These are phyloP conservation scores for Aspergillus novoparasiticus DNA, from an alignment of 2,329 filamentous ascomycete species.

Conservation along the genomic window DNA sequence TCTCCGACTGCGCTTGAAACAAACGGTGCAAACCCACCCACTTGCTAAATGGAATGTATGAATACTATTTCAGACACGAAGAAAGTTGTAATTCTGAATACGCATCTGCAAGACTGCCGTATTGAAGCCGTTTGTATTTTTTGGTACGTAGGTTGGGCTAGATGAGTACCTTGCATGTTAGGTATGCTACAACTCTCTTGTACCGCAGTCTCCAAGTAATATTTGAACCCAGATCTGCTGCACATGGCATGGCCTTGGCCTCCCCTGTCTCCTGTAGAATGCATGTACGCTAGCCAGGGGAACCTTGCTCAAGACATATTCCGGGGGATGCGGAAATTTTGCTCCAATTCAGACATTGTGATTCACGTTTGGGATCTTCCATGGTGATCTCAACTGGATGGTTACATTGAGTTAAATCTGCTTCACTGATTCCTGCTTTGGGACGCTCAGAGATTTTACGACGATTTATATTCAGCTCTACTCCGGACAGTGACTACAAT, in stretches of 20 bases:
- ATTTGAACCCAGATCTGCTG: neutral
- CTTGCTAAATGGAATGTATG: neutral
- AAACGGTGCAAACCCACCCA: slow-evolving; percentile 28
- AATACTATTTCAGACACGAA: neutral
- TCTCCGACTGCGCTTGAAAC: slow-evolving; percentile 9
- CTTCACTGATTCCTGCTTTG: no score
- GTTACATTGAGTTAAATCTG: no score
- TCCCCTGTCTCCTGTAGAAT: neutral
- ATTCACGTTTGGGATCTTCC: neutral
- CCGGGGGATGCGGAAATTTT: neutral
- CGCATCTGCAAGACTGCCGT: neutral
- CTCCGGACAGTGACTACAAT: neutral
- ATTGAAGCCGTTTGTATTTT: neutral
- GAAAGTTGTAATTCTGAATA: neutral
- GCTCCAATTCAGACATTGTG: neutral
- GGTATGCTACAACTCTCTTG: neutral
- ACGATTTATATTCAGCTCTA: neutral
- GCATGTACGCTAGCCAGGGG: neutral
- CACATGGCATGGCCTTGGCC: neutral
- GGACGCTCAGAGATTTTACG: no score
- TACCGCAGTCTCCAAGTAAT: neutral
- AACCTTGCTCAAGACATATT: neutral
- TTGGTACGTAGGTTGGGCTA: neutral
- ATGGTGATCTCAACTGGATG: no score
- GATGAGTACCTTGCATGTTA: neutral